These are phyloP conservation scores for Miscanthus sacchariflorus DNA, from an alignment of 202 grass and related monocot genomes.

Conservation along the genomic window DNA sequence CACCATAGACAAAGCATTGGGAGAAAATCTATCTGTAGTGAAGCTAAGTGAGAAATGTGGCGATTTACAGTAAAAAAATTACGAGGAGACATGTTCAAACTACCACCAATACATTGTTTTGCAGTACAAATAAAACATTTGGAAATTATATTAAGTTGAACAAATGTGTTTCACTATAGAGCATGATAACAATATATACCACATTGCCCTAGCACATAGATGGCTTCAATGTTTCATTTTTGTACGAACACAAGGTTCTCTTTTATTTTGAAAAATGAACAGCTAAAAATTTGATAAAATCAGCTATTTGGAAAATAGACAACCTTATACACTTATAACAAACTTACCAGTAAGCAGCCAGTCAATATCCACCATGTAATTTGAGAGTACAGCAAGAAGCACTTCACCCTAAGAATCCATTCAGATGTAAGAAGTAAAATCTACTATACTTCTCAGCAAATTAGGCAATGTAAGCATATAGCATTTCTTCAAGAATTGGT, in stretches of 20 bases:
- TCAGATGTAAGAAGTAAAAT: slow-evolving; percentile 53
- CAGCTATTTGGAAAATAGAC: slow-evolving; percentile 9
- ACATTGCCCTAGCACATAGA: background rate
- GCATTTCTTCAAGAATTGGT: background rate
- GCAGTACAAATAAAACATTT: background rate
- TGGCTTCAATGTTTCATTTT: background rate
- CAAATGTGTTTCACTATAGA: background rate
- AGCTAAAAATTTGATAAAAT: background rate
- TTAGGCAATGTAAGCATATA: slow-evolving; percentile 7
- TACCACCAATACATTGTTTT: background rate
- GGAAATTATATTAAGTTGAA: background rate
- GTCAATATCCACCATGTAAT: slow-evolving; percentile 99
- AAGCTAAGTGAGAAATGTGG: background rate
- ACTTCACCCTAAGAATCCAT: slow-evolving; percentile 73
- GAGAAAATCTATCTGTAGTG: background rate
- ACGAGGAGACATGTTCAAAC: background rate
- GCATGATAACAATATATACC: background rate
- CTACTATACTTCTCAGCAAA: slow-evolving; percentile 32
- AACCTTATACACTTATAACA: background rate
- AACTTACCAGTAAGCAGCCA: slow-evolving; percentile 85
- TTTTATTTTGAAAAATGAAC: background rate
- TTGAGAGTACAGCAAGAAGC: slow-evolving; percentile 81
- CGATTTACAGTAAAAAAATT: background rate
- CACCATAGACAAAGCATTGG: background rate
- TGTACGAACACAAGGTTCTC: background rate